Percentiles rank a stretch among this genome's conserved stretches.
Conservation (phyloP, 179 eudicot genomes). For the Gypsophila paniculata region DNA sequence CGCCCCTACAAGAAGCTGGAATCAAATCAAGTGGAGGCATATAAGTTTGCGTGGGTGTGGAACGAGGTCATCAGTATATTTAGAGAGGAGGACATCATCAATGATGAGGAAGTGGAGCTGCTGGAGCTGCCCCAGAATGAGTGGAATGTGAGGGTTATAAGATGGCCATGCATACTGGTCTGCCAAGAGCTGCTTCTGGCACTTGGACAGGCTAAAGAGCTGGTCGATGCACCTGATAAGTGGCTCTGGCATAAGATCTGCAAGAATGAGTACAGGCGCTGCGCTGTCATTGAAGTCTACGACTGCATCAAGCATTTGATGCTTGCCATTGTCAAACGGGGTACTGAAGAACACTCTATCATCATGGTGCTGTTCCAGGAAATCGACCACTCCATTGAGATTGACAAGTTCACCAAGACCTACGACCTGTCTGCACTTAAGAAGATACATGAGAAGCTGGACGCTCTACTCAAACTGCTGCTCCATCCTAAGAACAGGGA, state of each 20-base stretch:
- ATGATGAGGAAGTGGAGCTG: constrained; percentile 75
- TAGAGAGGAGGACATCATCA: constrained; percentile 83
- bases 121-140: constrained; percentile 79
- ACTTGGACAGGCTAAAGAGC: constrained; percentile 82
- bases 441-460: constrained; percentile 58
- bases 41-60: constrained; percentile 92
- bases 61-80: constrained; percentile 73
- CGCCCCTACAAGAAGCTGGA: constrained; percentile 80
- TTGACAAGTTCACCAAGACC: constrained; percentile 70
- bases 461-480: constrained; percentile 49
- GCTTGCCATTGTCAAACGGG: constrained; percentile 47
- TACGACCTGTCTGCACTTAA: constrained; percentile 57
- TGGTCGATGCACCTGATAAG: constrained; percentile 82
- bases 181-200: constrained; percentile 88
- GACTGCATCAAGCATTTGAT: constrained; percentile 66
- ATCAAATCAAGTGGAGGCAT: constrained; percentile 86
- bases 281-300: constrained; percentile 83
- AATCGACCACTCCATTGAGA: constrained; percentile 65
- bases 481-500: constrained; percentile 49
- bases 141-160: constrained; percentile 80
- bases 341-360: constrained; percentile 70
- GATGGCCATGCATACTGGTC: constrained; percentile 87
- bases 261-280: constrained; percentile 80
- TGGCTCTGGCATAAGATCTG: constrained; percentile 84
- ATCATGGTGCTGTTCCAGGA: constrained; percentile 66